These are phyloP conservation scores for Sarcodon sp. DNA, from an alignment of 768 basidiomycete species.

Conservation along the genomic window DNA sequence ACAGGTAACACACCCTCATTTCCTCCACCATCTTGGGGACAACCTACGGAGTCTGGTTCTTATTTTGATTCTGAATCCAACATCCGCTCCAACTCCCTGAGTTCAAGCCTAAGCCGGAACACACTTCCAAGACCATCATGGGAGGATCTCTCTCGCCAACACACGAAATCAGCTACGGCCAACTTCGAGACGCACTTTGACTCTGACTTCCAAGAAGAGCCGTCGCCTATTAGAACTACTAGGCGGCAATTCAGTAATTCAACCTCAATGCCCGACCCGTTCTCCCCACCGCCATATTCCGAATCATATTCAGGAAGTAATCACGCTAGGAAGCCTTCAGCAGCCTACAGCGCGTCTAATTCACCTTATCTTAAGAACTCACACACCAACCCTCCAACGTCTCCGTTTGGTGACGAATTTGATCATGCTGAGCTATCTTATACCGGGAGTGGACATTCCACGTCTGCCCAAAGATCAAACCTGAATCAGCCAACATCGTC, in stretches of 20 bases:
- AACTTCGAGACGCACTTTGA: conserved; percentile 32
- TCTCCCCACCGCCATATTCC: conserved; percentile 1
- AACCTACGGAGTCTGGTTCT: conserved; percentile 32
- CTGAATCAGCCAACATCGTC: too few relatives aligned
- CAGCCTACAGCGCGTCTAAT: too few relatives aligned
- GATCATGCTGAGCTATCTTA: background rate
- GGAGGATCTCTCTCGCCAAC: background rate
- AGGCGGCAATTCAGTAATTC: too few relatives aligned
- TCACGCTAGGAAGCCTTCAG: background rate
- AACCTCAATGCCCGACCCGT: conserved; percentile 7
- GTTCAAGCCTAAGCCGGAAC: conserved; percentile 4
- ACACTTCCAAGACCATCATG: too few relatives aligned
- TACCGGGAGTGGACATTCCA: too few relatives aligned
- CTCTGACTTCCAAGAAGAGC: conserved; percentile 22
- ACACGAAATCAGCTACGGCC: conserved; percentile 8
- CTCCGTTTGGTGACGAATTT: background rate
- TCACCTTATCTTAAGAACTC: background rate
- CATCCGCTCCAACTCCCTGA: conserved; percentile 4
- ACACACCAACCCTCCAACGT: background rate
- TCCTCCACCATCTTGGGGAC: conserved; percentile 57
- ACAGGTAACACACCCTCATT: conserved; percentile 28
- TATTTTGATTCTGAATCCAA: conserved; percentile 29
- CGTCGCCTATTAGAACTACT: too few relatives aligned
- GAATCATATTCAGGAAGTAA: background rate
- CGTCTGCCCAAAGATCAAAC: too few relatives aligned